Base-by-base conservation (phyloP, 352 stramenopile genomes). In the Pythium aphanidermatum region DNA sequence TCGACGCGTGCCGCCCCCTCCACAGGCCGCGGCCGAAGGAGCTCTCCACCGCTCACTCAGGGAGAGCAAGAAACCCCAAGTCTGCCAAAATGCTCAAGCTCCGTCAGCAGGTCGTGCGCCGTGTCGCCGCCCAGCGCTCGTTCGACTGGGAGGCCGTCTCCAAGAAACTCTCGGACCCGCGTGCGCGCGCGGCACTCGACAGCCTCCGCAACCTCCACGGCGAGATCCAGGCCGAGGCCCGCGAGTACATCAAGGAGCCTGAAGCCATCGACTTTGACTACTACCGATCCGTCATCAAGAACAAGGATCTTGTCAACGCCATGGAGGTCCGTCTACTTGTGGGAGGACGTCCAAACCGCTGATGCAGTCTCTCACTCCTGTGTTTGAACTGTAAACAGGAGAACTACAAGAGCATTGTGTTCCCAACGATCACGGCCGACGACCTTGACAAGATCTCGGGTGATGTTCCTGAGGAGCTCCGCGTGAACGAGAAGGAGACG, bases 401-500 rank as follows among this genome's bases (percentile, higher is more conserved):
- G 42, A 92, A 89, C 65, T 92, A 92, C 74, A 86, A 84, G 61
- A 89, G 52, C 69, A 88, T 92, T 52, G 61, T 63, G 31, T 92
- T 86, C 70, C 80, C 80, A 14, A 80, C 60, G 32, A 92, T 92
- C 69, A 68, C 73, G 48, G 70, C 78, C 13, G 73, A 70, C 25
- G 75, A 92, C 46, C 57, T 88, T 54, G 76, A 92, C 51, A 73
- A 47, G 31, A 58, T 70, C 36, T 62, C 81, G 49, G 41, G 48
- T 9, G 68, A 83, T 4, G 52, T 70, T 17, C 67, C 70, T 7
- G 74, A 74, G 26, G 70, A 78, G 34, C 52, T 83, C 19, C 74
- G 70, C 48, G 32, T 90, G n/a, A 83, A 90, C 68, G 77, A 90
- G 63, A 79, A 83, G 65, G 74, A 79, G 44, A 85, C 74, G 19